Percentiles rank a stretch among this genome's conserved stretches.
Evolutionary conservation across 768 basidiomycete species (phyloP).

Genomic region (Suillus luteus): DNA sequence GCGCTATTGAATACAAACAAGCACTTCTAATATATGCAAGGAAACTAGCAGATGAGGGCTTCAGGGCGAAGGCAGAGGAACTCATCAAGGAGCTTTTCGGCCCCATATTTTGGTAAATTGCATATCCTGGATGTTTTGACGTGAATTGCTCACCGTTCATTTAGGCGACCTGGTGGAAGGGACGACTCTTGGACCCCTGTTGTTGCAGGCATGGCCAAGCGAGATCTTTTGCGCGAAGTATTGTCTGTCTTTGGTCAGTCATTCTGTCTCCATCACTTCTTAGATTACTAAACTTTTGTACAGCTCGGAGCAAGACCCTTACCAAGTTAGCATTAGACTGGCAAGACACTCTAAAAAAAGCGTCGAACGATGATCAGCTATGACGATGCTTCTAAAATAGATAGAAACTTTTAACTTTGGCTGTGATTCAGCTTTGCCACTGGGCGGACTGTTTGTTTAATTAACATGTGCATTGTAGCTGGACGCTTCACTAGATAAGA

Average conservation of each 20-base stretch:
- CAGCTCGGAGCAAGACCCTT: constrained; percentile 76
- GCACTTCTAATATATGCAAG: constrained; percentile 76
- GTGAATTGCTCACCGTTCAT: constrained; percentile 8
- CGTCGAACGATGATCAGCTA: constrained; percentile 49
- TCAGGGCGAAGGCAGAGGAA: constrained; percentile 87
- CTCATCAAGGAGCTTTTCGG: constrained; percentile 88
- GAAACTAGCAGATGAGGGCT: constrained; percentile 88
- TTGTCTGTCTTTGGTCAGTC: constrained; percentile 73
- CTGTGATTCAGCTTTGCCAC: neutral
- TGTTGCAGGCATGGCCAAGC: constrained; percentile 72
- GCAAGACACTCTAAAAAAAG: constrained; percentile 77
- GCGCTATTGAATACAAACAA: constrained; percentile 82
- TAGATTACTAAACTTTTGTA: constrained; percentile 11
- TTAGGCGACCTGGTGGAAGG: constrained; percentile 66
- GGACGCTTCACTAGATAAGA: neutral
- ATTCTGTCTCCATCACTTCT: neutral
- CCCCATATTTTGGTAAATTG: constrained; percentile 82
- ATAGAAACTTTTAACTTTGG: neutral
- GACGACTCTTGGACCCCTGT: constrained; percentile 67
- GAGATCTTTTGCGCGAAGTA: constrained; percentile 83
- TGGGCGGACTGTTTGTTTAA: neutral
- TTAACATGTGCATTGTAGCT: neutral
- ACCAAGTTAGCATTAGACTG: constrained; percentile 77
- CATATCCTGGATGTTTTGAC: neutral
- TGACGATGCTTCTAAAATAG: constrained; percentile 12